A percentile compares a stretch with the other conserved stretches of the same genome.
These are phyloP conservation scores for Takashimella koratensis DNA, from an alignment of 1,284 basidiomycete species.

Conservation along the genomic window DNA sequence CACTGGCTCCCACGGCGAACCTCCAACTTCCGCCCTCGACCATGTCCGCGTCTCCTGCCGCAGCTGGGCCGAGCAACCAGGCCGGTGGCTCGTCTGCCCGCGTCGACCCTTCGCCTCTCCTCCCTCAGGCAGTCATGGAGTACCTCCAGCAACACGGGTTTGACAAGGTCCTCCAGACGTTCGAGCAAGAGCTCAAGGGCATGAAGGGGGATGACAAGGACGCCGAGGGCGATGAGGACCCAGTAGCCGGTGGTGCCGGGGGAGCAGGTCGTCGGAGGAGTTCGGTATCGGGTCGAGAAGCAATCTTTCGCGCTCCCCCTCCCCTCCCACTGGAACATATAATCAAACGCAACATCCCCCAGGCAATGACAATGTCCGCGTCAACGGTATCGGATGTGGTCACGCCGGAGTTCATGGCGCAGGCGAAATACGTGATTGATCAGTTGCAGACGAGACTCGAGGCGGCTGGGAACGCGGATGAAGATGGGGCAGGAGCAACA, in stretches of 20 bases:
- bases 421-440: constrained; percentile 47
- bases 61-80: constrained; percentile 24
- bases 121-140: constrained; percentile 64
- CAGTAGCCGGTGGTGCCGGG: constrained; percentile 46
- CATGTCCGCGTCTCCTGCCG: constrained; percentile 32
- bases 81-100: constrained; percentile 9
- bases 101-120: constrained; percentile 26
- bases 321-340: constrained; percentile 41
- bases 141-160: constrained; percentile 81
- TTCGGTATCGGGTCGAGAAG: constrained; percentile 27
- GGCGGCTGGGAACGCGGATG: constrained; percentile 62
- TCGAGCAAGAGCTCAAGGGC: constrained; percentile 63
- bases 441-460: constrained; percentile 52
- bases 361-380: constrained; percentile 51
- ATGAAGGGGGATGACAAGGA: constrained; percentile 50
- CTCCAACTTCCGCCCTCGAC: not conserved
- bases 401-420: constrained; percentile 47
- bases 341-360: constrained; percentile 51
- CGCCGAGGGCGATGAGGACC: constrained; percentile 30
- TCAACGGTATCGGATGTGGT: constrained; percentile 43
- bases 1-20: too few species aligned
- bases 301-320: constrained; percentile 38
- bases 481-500: constrained; percentile 68
- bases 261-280: constrained; percentile 52
- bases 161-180: constrained; percentile 66